Evolutionary conservation across 23 red algal genomes (phyloP), one percentile per base, ranked within the genome.

Genomic region (Gracilaria vermiculophylla): DNA sequence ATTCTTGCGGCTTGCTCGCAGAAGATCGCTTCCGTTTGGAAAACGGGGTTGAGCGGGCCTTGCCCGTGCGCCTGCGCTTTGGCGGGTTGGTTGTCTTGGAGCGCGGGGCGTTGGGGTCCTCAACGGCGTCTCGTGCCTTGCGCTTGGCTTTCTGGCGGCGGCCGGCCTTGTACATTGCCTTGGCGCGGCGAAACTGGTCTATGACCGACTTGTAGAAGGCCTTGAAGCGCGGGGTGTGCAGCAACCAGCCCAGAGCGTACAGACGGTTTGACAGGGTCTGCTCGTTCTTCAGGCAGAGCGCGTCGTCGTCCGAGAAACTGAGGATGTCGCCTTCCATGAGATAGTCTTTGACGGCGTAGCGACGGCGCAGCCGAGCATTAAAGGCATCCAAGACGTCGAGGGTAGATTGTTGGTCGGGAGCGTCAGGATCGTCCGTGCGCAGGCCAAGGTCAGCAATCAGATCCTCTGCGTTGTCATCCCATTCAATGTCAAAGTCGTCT

Each of bases 401-500:
- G n/a, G 95, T 95, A 6, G 79, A 21, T 2, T 90, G 88, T 24
- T n/a, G n/a, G n/a, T 70, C 42, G 42, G 83, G 84, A 29, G 78
- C 67, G 17, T 81, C 12, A 4, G 83, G 62, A 56, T 95, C 84
- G 16, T 89, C 67, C 2, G 61, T 31, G 2, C 24, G 10, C 37
- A 99, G 91, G 34, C 19, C 34, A 33, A 99, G 40, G 37, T 95
- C 93, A 0, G 97, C 92, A 45, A 99, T 55, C 5, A 94, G 53
- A 48, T 75, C 35, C 78, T 99, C 97, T 14, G 97, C 97, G 34
- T 80, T 56, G 45, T 99, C 89, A 87, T 95, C 88, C 53, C 64
- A 99, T 73, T 99, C 97, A 16, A 95, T 56, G 35, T 99, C 97
- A 79, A 95, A 95, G 77, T 99, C 97, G 14, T 39, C 58, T 9